These are phyloP conservation scores for Aspergillus unguis DNA, from an alignment of 2,329 filamentous ascomycete genomes.

Conservation along the genomic window DNA sequence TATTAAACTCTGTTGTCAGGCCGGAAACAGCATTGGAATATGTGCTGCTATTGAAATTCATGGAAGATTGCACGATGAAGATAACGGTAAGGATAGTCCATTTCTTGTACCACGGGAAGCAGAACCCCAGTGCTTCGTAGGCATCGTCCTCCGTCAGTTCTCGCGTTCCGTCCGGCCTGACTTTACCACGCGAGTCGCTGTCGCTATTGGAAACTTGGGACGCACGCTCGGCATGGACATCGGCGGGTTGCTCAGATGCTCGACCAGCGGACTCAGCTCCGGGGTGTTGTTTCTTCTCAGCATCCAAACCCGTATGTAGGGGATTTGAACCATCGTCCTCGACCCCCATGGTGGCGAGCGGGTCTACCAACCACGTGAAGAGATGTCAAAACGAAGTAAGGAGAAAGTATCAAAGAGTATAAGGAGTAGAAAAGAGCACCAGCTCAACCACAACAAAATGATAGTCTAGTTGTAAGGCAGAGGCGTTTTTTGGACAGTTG, in stretches of 20 bases:
- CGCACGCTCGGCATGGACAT: conserved; percentile 18
- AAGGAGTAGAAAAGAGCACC: neutral
- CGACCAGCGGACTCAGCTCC: conserved; percentile 2
- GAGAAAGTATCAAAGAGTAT: neutral
- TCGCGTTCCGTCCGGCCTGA: conserved; percentile 23
- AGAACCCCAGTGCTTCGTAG: conserved; percentile 61
- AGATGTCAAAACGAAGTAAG: neutral
- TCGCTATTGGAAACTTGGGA: conserved; percentile 15
- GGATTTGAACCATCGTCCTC: neutral
- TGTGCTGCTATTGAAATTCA: conserved; percentile 75
- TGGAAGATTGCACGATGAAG: conserved; percentile 70
- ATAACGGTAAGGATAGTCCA: conserved; percentile 70
- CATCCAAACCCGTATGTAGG: neutral
- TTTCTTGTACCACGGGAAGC: conserved; percentile 59
- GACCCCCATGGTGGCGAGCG: neutral
- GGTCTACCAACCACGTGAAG: neutral
- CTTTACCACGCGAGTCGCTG: conserved; percentile 12
- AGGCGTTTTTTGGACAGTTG: neutral
- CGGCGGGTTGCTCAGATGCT: conserved; percentile 2
- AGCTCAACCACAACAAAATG: neutral
- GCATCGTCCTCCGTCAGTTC: conserved; percentile 55
- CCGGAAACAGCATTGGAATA: conserved; percentile 67
- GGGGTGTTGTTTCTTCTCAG: neutral
- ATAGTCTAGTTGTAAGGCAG: too few relatives aligned
- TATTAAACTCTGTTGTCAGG: conserved; percentile 64